Evolutionary conservation across 1,284 basidiomycete species (phyloP).

Genomic region (Ceratorhiza oryzae-sativae): DNA sequence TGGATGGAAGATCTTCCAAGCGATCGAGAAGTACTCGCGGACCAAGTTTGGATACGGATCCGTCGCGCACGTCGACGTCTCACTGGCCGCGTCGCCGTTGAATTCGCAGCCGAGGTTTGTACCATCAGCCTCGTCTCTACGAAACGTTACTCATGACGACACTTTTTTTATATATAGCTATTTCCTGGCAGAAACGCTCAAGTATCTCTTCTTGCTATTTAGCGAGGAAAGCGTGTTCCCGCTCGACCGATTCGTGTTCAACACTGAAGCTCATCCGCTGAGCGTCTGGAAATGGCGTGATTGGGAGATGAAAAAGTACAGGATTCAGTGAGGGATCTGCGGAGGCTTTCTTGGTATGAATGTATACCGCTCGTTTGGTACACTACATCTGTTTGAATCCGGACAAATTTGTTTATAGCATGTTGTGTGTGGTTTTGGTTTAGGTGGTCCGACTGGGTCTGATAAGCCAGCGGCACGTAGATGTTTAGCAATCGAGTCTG

Average conservation of each 20-base stretch:
- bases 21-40: slow-evolving; percentile 66
- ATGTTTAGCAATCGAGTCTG: too few relatives aligned
- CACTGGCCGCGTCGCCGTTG: slow-evolving; percentile 44
- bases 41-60: slow-evolving; percentile 67
- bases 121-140: background rate
- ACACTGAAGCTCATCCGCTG: slow-evolving; percentile 84
- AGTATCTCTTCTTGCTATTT: slow-evolving; percentile 59
- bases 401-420: too few relatives aligned
- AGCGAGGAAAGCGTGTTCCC: slow-evolving; percentile 58
- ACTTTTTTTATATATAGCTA: slow-evolving; percentile 60
- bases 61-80: slow-evolving; percentile 58
- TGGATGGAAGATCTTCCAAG: slow-evolving; percentile 77
- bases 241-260: slow-evolving; percentile 80
- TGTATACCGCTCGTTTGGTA: background rate
- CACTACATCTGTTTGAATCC: background rate
- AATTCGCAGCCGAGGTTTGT: slow-evolving; percentile 74
- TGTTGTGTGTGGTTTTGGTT: too few relatives aligned
- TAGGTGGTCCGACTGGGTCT: too few relatives aligned
- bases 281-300: slow-evolving; percentile 74
- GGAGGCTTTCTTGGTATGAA: background rate
- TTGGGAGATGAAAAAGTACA: slow-evolving; percentile 55
- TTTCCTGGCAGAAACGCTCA: slow-evolving; percentile 70
- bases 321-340: slow-evolving; percentile 11
- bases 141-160: background rate
- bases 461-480: too few relatives aligned